Conservation (phyloP, 768 basidiomycete species). For the Coprinopsis strossmayeri region DNA sequence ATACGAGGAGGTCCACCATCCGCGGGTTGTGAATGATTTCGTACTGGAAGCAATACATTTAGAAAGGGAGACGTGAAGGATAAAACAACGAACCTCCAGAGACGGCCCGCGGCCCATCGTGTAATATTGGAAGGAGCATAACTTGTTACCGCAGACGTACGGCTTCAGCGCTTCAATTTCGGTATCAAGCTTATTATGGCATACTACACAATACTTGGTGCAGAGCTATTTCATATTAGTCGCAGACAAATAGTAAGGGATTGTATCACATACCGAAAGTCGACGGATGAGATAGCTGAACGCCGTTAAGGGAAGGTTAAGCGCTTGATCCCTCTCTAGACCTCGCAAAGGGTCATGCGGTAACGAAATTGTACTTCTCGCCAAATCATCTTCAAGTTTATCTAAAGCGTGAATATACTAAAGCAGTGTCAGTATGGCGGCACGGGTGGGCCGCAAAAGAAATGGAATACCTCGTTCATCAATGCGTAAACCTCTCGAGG, state of each 20-base stretch:
- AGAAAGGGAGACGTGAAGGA: conserved; percentile 4
- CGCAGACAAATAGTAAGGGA: too few species aligned
- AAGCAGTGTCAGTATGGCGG: not conserved
- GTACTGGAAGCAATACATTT: conserved; percentile 34
- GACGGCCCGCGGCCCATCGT: conserved; percentile 58
- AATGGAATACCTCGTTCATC: conserved; percentile 21
- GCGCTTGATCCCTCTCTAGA: conserved; percentile 23
- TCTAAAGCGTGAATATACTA: conserved; percentile 38
- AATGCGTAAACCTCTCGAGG: conserved; percentile 32
- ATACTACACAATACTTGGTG: conserved; percentile 68
- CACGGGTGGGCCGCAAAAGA: not conserved
- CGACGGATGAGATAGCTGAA: conserved; percentile 63
- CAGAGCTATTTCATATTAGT: too few species aligned
- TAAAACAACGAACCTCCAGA: conserved; percentile 42
- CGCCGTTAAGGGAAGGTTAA: conserved; percentile 59
- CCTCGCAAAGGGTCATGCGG: conserved; percentile 48
- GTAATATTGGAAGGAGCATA: conserved; percentile 70
- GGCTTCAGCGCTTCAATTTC: conserved; percentile 62
- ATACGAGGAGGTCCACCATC: conserved; percentile 64
- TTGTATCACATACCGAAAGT: conserved; percentile 52
- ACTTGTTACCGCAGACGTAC: conserved; percentile 59
- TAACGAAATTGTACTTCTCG: conserved; percentile 27
- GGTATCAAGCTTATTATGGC: conserved; percentile 49
- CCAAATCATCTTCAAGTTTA: conserved; percentile 31
- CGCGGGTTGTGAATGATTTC: conserved; percentile 61